These are phyloP conservation scores for Mortierella sp. DNA, from an alignment of 371 early-diverging fungal species.

Conservation along the genomic window DNA sequence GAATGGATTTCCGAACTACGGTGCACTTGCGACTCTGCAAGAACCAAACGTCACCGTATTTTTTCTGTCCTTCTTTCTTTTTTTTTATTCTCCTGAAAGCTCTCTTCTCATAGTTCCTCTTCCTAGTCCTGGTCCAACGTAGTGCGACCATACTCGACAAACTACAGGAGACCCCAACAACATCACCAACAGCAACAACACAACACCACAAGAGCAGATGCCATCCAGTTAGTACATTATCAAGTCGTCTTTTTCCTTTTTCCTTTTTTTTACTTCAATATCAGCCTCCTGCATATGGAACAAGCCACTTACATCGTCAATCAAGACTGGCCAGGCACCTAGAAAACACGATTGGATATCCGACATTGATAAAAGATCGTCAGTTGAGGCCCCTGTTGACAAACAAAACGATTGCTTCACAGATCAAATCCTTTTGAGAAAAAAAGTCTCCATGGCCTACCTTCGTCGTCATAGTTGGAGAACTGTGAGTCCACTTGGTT, in stretches of 20 bases:
- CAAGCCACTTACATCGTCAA: constrained; percentile 17
- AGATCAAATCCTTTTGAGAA: background rate
- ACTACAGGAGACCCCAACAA: constrained; percentile 13
- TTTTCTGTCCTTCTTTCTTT: constrained; percentile 1
- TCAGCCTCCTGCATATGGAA: background rate
- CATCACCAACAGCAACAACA: too few relatives aligned
- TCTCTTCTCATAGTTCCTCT: background rate
- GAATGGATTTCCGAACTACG: too few relatives aligned
- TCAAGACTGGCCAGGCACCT: constrained; percentile 41
- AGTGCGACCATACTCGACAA: constrained; percentile 48
- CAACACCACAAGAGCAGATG: too few relatives aligned
- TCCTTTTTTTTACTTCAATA: background rate
- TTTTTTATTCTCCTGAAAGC: background rate
- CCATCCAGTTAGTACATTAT: background rate
- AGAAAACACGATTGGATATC: background rate
- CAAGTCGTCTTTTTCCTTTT: background rate
- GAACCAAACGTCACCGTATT: background rate
- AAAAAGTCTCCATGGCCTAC: constrained; percentile 33
- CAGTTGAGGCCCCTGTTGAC: background rate
- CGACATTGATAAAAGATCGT: background rate
- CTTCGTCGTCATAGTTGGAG: constrained; percentile 77
- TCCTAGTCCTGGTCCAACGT: constrained; percentile 32
- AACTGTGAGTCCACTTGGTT: constrained; percentile 69
- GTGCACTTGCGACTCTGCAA: too few relatives aligned
- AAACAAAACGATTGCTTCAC: background rate